These are phyloP conservation scores for Debaryomyces tyrocola DNA, from an alignment of 805 yeast genomes.

Conservation along the genomic window DNA sequence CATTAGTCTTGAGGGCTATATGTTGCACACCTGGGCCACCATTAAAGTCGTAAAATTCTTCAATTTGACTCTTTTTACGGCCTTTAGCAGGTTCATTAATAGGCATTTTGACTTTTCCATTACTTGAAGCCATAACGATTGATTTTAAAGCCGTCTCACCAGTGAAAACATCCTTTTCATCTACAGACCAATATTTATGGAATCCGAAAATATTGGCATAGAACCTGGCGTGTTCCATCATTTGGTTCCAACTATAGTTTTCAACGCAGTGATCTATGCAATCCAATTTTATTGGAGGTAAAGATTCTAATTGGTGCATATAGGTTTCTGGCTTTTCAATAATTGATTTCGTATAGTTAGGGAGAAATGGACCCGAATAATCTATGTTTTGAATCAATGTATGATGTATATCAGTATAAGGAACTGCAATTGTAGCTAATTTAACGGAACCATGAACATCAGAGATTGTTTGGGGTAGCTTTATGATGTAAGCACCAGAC, in stretches of 20 bases:
- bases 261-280: conserved; percentile 80
- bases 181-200: conserved; percentile 82
- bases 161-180: conserved; percentile 72
- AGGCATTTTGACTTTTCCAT: conserved; percentile 73
- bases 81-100: conserved; percentile 83
- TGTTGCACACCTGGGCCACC: conserved; percentile 88
- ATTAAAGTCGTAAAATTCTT: conserved; percentile 73
- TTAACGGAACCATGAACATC: conserved; percentile 55
- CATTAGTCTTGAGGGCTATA: conserved; percentile 63
- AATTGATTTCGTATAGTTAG: conserved; percentile 22
- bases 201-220: conserved; percentile 70
- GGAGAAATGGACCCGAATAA: conserved; percentile 49
- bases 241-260: conserved; percentile 68
- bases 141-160: conserved; percentile 69
- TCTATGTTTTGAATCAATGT: conserved; percentile 57
- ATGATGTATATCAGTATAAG: conserved; percentile 64
- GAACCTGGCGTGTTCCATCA: conserved; percentile 56
- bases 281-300: conserved; percentile 39
- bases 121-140: conserved; percentile 71
- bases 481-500: conserved; percentile 50
- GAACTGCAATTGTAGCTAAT: conserved; percentile 45
- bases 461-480: conserved; percentile 22
- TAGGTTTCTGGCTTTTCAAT: background rate
- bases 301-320: conserved; percentile 3
- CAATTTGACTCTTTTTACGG: conserved; percentile 68